phyloP scores from a whole-genome alignment of 495 filamentous ascomycete genomes.

The Neurospora tetrasperma region DNA sequence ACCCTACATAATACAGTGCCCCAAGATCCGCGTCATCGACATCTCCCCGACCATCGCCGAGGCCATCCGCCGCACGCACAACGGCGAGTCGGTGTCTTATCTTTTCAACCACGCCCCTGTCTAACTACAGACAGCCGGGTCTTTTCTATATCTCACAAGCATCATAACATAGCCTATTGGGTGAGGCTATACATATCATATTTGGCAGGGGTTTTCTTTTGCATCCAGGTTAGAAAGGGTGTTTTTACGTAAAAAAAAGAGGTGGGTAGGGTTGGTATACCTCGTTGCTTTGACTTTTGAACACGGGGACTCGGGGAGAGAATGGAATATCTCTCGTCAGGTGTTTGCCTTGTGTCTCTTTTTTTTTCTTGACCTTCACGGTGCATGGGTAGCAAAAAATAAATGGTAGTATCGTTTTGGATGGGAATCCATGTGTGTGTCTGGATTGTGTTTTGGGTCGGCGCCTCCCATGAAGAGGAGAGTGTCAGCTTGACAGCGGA shows the following conservation, averaged over 20 bases:
- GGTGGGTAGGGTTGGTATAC: neutral
- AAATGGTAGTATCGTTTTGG: neutral
- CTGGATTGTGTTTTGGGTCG: neutral
- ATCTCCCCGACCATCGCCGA: constrained; percentile 69
- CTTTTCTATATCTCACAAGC: neutral
- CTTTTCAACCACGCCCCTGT: constrained; percentile 83
- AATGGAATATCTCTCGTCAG: neutral
- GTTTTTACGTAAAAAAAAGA: neutral
- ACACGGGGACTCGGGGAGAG: neutral
- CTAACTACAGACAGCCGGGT: constrained; percentile 13
- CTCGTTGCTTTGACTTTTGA: neutral
- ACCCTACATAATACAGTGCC: constrained; percentile 36
- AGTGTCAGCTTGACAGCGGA: neutral
- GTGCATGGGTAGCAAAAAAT: neutral
- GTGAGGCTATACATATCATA: neutral
- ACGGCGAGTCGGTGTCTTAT: constrained; percentile 76
- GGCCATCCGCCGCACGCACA: constrained; percentile 84
- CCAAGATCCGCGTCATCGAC: constrained; percentile 81
- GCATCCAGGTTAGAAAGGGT: neutral
- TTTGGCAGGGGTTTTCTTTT: neutral
- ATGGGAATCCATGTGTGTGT: neutral
- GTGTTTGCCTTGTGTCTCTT: neutral
- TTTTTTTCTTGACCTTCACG: neutral
- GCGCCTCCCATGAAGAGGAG: neutral
- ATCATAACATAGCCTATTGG: neutral